These are phyloP conservation scores for Niebla homalea DNA, from an alignment of 495 filamentous ascomycete species.

Conservation along the genomic window DNA sequence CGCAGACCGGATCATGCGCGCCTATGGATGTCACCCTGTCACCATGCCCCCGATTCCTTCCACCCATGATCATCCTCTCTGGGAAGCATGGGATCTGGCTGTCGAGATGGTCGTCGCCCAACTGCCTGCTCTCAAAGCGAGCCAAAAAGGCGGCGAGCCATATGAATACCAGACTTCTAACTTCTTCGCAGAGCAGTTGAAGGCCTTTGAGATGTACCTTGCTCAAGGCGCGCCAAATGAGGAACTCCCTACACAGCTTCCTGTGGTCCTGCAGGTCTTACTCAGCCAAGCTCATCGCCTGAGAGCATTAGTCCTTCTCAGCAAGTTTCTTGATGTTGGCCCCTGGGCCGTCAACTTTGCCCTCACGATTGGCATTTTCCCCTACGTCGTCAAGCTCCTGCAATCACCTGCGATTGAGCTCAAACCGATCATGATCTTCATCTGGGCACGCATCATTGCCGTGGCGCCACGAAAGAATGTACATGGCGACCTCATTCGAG, in stretches of 20 bases:
- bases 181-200: constrained; percentile 96
- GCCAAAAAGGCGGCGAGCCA: constrained; percentile 53
- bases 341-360: constrained; percentile 97
- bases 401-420: constrained; percentile 90
- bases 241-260: constrained; percentile 83
- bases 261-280: constrained; percentile 90
- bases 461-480: constrained; percentile 67
- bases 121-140: constrained; percentile 66
- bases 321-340: constrained; percentile 85
- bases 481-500: constrained; percentile 84
- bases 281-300: constrained; percentile 90
- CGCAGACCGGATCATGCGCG: constrained; percentile 86
- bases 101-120: constrained; percentile 94
- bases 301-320: constrained; percentile 83
- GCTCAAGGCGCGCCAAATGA: constrained; percentile 70
- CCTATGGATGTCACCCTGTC: constrained; percentile 86
- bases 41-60: constrained; percentile 80
- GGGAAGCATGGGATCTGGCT: constrained; percentile 95
- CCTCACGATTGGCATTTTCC: constrained; percentile 95
- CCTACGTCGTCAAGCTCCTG: constrained; percentile 89
- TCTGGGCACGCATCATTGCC: constrained; percentile 93
- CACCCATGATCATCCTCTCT: constrained; percentile 84
- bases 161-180: constrained; percentile 90
- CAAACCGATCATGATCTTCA: constrained; percentile 98
- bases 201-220: constrained; percentile 96